These are phyloP conservation scores for Lotmaria passim DNA, from an alignment of 208 protist species.

Conservation along the genomic window DNA sequence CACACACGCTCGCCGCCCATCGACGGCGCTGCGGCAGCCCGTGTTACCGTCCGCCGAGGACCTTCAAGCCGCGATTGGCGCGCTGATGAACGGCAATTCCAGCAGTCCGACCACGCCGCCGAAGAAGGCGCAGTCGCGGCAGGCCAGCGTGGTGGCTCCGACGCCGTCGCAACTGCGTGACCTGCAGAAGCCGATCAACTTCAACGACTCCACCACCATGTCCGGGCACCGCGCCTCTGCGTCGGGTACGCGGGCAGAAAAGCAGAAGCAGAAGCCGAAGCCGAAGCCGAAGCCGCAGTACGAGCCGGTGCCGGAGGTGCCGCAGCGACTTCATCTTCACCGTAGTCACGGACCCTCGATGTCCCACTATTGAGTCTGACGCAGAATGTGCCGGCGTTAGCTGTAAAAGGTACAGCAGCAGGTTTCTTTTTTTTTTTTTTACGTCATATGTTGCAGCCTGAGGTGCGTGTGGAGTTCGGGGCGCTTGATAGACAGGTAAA, in stretches of 20 bases:
- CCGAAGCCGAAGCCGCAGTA: constrained; percentile 5
- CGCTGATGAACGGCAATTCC: neutral
- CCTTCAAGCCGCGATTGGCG: neutral
- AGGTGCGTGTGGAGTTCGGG: too few relatives aligned
- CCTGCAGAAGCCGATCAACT: neutral
- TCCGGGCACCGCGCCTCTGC: constrained; percentile 10
- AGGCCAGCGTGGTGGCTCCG: neutral
- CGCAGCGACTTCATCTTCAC: neutral
- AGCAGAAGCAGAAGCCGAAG: neutral
- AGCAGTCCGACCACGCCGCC: neutral
- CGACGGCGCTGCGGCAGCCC: neutral
- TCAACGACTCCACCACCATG: neutral
- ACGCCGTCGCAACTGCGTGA: neutral
- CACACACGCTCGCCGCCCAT: constrained; percentile 5
- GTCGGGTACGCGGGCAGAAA: neutral
- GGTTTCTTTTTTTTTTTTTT: constrained; percentile 7
- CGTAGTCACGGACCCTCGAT: neutral
- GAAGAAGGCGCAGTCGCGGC: neutral
- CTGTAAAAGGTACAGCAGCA: too few relatives aligned
- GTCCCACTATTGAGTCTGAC: constrained; percentile 12
- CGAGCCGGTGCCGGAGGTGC: constrained; percentile 19
- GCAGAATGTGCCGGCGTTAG: neutral
- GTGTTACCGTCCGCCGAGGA: neutral
- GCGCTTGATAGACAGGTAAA: too few relatives aligned
- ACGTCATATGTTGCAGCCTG: too few relatives aligned